phyloP scores from a whole-genome alignment of 2,329 filamentous ascomycete species.

The Beauveria sp. region DNA sequence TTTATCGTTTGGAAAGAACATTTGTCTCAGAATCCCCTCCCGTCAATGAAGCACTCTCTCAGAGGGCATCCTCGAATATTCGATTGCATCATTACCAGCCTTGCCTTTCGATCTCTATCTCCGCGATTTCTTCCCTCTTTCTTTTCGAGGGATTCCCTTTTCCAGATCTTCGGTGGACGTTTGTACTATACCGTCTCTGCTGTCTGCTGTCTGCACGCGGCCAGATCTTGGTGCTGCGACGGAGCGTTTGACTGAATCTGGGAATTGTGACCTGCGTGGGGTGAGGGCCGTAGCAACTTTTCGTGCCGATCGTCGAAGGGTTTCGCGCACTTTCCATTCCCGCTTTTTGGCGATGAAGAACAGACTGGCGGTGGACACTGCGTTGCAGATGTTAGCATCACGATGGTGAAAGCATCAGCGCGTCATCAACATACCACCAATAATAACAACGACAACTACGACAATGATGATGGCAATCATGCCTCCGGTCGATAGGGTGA shows the following conservation, averaged over 20 bases:
- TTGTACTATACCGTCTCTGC: conserved; percentile 51
- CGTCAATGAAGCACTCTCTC: conserved; percentile 12
- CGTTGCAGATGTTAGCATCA: conserved; percentile 1
- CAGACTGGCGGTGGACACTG: conserved; percentile 57
- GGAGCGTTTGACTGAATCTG: conserved; percentile 45
- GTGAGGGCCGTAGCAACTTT: conserved; percentile 55
- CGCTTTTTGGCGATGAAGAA: conserved; percentile 79
- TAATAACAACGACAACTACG: conserved; percentile 56
- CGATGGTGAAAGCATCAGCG: conserved; percentile 12
- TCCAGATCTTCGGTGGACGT: conserved; percentile 49
- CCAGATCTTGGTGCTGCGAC: conserved; percentile 23
- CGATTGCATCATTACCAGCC: background rate
- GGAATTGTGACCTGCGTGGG: conserved; percentile 54
- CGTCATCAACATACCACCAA: conserved; percentile 48
- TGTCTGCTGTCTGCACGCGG: conserved; percentile 40
- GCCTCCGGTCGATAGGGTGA: conserved; percentile 59
- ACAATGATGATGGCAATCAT: conserved; percentile 69
- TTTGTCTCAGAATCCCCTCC: conserved; percentile 1
- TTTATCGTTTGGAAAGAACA: background rate
- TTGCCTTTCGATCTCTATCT: background rate
- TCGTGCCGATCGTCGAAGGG: conserved; percentile 58
- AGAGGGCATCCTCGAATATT: background rate
- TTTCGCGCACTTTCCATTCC: conserved; percentile 72
- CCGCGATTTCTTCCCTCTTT: conserved; percentile 22
- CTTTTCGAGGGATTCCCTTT: conserved; percentile 40